Evolutionary conservation across 345 rosid genomes (phyloP), one percentile per base, ranked within the genome.

Genomic region (Firmiana major): DNA sequence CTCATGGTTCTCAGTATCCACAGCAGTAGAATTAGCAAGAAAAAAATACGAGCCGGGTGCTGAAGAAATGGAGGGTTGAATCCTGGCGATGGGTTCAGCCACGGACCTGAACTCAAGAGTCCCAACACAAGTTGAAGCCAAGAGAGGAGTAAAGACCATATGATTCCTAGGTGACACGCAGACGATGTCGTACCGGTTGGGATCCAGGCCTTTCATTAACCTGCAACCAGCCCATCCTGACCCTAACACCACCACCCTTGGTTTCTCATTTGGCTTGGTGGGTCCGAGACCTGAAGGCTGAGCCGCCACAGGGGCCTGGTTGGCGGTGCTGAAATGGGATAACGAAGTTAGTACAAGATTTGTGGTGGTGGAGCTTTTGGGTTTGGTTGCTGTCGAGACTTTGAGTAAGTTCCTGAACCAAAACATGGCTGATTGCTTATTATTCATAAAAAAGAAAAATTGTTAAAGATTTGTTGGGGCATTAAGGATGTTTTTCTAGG

Each of bases 161-260:
- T 95, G 97, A 76, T 92, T 93, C 77, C 97, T 77, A 9, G 97
- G 97, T 0, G 98, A 93, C 6, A 95, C 92, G 79, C 94, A 92
- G 6, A 94, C 97, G 59, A 94, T 94, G 79, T 94, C 97, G 80
- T 91, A 91, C 19, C 83, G 12, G 5, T 46, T 65, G 34, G 99
- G 90, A 76, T 95, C 93, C 55, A 95, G 65, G 36, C 89, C 95
- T 84, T 95, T 93, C 96, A 95, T 86, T 40, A 91, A 79, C 49
- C 96, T 78, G 81, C 98, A 91, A n/a, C 93, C 98, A 1, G 98
- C 97, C 98, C 98, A 94, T 6, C 99, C 99, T 3, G 94, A 83
- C 17, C 97, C 99, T 84, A 91, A 78, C 45, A 95, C 96, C 81
- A 93, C 97, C 82, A 89, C 90, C 81, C 98, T 84, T 9, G 97